Evolutionary conservation across 1,284 basidiomycete genomes (phyloP), one percentile per base, ranked within the genome.

Genomic region (Fomitopsis schrenkii): DNA sequence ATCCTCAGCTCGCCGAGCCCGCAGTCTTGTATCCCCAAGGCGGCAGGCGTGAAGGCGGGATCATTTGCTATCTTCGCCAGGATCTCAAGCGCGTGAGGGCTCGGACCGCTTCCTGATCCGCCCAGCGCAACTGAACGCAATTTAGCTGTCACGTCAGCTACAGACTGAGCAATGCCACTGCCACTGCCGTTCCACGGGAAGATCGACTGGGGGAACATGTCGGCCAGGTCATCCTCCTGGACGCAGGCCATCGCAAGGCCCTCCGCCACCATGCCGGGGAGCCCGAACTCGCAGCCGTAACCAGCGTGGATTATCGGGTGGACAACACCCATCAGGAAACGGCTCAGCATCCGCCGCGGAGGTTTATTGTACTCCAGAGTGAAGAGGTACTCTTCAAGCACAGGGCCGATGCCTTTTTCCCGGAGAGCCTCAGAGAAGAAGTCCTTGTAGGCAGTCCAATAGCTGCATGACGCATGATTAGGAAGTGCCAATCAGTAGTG

Each of bases 291-390:
- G 4, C 79, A 71, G 2, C 86, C 88, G 69, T 86, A 87, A 1
- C 85, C 87, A 0, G 76, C 66, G 63, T 89, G 86, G 41, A 91
- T 89, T 62, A 88, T 68, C 0, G 87, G 86, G 62, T 91, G 89
- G 0, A 90, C 53, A 10, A 90, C 71, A 10, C 83, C 85, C 7
- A 80, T 79, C 9, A 88, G 64, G 66, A 88, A 79, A 5, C 87
- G 80, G 62, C 79, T 82, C 4, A 89, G 70, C 86, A 91, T 88
- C 63, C 80, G 72, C 63, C 65, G 58, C 1, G 84, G 83, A 33
- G 81, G 52, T n/a, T 79, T 76, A 65, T 89, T 90, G 36, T 77
- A 80, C 45, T 79, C 74, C 2, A 74, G 67, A 2, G 85, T 82
- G 67, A 90, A 87, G 8, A 91, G 63, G 62, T 80, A 87, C 45